phyloP scores from a whole-genome alignment of 2,329 filamentous ascomycete species.

The Aspergillus sp. region DNA sequence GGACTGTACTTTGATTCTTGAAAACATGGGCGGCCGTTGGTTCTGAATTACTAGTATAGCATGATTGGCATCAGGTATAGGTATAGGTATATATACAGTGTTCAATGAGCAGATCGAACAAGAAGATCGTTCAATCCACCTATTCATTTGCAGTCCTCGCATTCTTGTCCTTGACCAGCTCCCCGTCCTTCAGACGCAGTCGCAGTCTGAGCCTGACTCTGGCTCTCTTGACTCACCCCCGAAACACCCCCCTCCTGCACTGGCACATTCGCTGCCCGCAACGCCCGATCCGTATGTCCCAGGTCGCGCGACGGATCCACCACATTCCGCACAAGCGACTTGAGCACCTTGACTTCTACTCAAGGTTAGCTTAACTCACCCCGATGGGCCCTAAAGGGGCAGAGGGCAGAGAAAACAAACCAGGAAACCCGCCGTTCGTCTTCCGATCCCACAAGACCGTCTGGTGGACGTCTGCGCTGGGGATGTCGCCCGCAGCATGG shows the following conservation, averaged over 20 bases:
- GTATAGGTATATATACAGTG: neutral
- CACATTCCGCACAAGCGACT: slow-evolving; percentile 76
- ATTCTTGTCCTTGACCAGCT: slow-evolving; percentile 6
- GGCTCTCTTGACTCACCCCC: neutral
- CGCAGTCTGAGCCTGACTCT: slow-evolving; percentile 26
- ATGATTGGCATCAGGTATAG: neutral
- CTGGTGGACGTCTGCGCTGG: slow-evolving; percentile 33
- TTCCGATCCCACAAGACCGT: slow-evolving; percentile 84
- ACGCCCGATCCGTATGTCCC: slow-evolving; percentile 71
- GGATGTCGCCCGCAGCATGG: slow-evolving; percentile 14
- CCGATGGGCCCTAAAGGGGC: no score
- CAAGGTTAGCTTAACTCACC: neutral
- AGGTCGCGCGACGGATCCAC: slow-evolving; percentile 75
- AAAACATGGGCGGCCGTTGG: neutral
- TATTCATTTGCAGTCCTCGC: slow-evolving; percentile 26
- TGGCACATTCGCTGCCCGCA: slow-evolving; percentile 18
- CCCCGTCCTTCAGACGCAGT: slow-evolving; percentile 9
- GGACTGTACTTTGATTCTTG: slow-evolving; percentile 4
- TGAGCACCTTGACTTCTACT: slow-evolving; percentile 80
- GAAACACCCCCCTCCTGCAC: neutral
- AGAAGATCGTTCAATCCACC: neutral
- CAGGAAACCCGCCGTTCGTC: slow-evolving; percentile 80
- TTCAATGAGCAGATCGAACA: no score
- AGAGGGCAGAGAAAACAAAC: slow-evolving; percentile 30
- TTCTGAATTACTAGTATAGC: neutral